Percentiles rank a stretch among this genome's conserved stretches.
Evolutionary conservation across 352 stramenopile genomes (phyloP).

Genomic region (Pythium rhizo-oryzae): DNA sequence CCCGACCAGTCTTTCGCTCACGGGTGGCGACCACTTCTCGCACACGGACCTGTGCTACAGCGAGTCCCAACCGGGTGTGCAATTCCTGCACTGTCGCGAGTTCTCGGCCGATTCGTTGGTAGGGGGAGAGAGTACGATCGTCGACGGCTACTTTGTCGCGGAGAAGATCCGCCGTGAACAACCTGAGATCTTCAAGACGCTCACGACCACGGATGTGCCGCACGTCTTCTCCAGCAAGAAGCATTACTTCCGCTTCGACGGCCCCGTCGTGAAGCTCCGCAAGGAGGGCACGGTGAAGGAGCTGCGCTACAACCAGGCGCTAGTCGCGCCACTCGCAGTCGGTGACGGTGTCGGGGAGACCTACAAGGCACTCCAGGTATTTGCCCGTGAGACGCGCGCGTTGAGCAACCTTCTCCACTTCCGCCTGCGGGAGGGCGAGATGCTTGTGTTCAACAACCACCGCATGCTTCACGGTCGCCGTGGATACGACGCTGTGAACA

Average conservation of each 20-base stretch:
- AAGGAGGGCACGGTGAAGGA: slow-evolving; percentile 24
- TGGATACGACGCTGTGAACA: slow-evolving; percentile 51
- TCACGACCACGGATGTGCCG: slow-evolving; percentile 40
- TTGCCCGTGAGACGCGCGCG: slow-evolving; percentile 28
- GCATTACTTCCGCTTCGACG: slow-evolving; percentile 32
- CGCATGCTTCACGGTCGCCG: slow-evolving; percentile 85
- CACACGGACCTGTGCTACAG: slow-evolving; percentile 42
- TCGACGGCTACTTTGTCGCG: slow-evolving; percentile 83
- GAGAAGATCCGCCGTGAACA: slow-evolving; percentile 55
- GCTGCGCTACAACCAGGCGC: slow-evolving; percentile 39
- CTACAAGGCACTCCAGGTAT: slow-evolving; percentile 48
- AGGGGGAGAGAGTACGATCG: slow-evolving; percentile 73
- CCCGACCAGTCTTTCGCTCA: slow-evolving; percentile 44
- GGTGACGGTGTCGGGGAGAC: slow-evolving; percentile 50
- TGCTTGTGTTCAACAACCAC: slow-evolving; percentile 89
- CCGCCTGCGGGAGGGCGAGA: slow-evolving; percentile 61
- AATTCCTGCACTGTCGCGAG: slow-evolving; percentile 40
- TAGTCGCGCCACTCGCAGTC: slow-evolving; percentile 28
- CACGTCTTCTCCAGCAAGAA: slow-evolving; percentile 38
- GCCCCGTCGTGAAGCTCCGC: slow-evolving; percentile 28
- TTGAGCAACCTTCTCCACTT: slow-evolving; percentile 37
- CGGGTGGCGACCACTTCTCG: slow-evolving; percentile 30
- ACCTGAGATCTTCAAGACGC: slow-evolving; percentile 59
- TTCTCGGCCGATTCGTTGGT: slow-evolving; percentile 30
- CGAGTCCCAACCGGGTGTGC: slow-evolving; percentile 37